Base-by-base conservation (phyloP, 176 grass and related monocot species). In the Phoenix dactylifera region DNA sequence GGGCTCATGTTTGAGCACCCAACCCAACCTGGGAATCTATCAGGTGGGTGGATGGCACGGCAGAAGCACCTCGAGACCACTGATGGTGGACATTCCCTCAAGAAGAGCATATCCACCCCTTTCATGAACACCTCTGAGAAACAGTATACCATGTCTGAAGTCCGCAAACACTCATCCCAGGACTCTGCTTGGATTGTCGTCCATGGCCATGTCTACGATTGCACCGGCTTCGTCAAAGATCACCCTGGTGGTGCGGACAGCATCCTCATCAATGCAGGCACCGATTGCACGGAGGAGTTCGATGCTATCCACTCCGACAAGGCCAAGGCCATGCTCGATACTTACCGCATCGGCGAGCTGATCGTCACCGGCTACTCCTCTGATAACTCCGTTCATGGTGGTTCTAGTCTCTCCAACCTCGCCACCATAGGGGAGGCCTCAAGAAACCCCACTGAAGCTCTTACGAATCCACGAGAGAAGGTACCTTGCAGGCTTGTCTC, bases 241-340 rank as follows among this genome's bases (percentile, higher is more conserved):
- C 93, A 97, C 65, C 93, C 93, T 0, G 87, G 87, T 44, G 93
- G 93, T 49, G 66, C 69, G 39, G 92, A 97, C 29, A 91, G 87
- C 65, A 97, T 97, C 79, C 78, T 97, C 58, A 80, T 97, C 78
- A 91, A 97, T 71, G 84, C 93, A 18, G 93, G 92, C 26, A 61
- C 69, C 7, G 92, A 97, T 65, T 97, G 87, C 78, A 88, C 87
- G 51, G 93, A 91, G 64, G 93, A 91, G 66, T 97, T 97, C 55
- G 93, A 91, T 22, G 77, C 87, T 66, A 97, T 97, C 70, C 93
- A 97, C 57, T 95, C 89, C 26, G 79, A 80, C 70, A 89, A 80
- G 73, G 89, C 89, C 3, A 66, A 59, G 0, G 66, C 24, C 0
- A 64, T 89, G 49, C 82, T 95, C 35, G 79, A 70, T 50, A 61